Conservation (phyloP, 164 flowering plant species). For the Piper betle region DNA sequence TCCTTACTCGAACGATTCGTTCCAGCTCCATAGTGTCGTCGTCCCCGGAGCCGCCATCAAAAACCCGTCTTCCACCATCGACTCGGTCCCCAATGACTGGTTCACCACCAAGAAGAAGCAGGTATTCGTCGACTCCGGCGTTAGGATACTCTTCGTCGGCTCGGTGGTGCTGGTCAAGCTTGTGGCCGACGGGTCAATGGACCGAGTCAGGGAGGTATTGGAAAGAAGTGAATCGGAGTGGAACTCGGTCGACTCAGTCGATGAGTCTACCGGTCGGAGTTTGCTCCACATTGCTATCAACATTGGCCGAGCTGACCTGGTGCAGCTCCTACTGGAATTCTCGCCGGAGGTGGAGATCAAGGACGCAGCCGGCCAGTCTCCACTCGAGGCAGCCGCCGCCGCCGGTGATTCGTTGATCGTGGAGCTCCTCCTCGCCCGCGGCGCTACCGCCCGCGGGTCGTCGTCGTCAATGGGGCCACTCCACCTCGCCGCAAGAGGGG, state of each 20-base stretch:
- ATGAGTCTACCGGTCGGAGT: conserved; percentile 31
- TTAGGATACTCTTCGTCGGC: conserved; percentile 57
- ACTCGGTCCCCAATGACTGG: conserved; percentile 53
- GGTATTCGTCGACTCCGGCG: conserved; percentile 53
- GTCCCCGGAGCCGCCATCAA: conserved; percentile 60
- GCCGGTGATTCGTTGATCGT: conserved; percentile 57
- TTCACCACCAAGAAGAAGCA: conserved; percentile 65
- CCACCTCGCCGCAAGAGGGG: conserved; percentile 43
- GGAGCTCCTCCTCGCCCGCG: conserved; percentile 48
- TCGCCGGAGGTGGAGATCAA: conserved; percentile 37
- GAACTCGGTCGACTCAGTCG: conserved; percentile 40
- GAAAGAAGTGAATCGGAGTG: conserved; percentile 44
- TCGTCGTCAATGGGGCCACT: conserved; percentile 38
- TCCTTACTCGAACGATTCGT: conserved; percentile 42
- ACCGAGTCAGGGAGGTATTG: conserved; percentile 48
- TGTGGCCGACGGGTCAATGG: conserved; percentile 42
- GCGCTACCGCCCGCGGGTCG: conserved; percentile 33
- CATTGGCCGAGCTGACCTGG: conserved; percentile 48
- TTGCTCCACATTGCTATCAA: conserved; percentile 55
- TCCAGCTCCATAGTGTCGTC: conserved; percentile 61
- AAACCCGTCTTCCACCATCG: conserved; percentile 29
- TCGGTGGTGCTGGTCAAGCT: conserved; percentile 37
- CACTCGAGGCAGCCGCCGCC: conserved; percentile 49
- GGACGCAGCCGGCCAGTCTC: conserved; percentile 34
- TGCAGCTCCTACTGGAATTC: conserved; percentile 58